Evolutionary conservation across 345 rosid species (phyloP).

Genomic region (Eucalyptus dawsonii): DNA sequence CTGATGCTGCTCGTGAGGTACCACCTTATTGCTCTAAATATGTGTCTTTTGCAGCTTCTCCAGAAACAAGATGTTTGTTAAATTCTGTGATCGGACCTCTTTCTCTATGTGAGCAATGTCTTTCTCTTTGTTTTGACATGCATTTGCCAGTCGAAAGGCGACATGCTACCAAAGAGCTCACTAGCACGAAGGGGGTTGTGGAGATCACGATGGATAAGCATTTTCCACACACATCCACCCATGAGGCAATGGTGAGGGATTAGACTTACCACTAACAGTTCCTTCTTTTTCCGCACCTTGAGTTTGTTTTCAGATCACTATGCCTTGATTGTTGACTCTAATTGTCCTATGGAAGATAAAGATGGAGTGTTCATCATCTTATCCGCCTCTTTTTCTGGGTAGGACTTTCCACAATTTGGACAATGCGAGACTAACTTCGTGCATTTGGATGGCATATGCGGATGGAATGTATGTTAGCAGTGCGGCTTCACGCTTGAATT

Average conservation of each 20-base stretch:
- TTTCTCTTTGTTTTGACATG: not conserved
- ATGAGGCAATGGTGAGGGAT: not conserved
- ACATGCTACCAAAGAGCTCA: not conserved
- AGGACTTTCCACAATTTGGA: constrained; percentile 81
- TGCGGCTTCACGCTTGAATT: constrained; percentile 52
- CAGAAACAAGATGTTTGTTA: not conserved
- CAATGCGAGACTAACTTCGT: constrained; percentile 46
- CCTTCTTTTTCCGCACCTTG: not conserved
- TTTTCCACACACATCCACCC: not conserved
- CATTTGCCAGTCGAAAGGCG: not conserved
- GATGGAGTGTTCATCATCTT: not conserved
- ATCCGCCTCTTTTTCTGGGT: not conserved
- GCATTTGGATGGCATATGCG: constrained; percentile 63
- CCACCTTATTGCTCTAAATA: not conserved
- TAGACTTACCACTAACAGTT: not conserved
- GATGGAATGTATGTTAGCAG: constrained; percentile 77
- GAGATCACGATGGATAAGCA: not conserved
- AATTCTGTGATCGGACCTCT: not conserved
- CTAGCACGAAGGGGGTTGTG: not conserved
- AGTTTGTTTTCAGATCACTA: not conserved
- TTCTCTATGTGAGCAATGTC: not conserved
- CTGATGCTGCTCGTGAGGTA: not conserved
- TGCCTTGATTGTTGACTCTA: not conserved
- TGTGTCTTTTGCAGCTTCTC: not conserved
- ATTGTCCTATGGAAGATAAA: not conserved